Evolutionary conservation across 192 early-diverging fungal genomes (phyloP).

Genomic region (Funneliformis geosporum): DNA sequence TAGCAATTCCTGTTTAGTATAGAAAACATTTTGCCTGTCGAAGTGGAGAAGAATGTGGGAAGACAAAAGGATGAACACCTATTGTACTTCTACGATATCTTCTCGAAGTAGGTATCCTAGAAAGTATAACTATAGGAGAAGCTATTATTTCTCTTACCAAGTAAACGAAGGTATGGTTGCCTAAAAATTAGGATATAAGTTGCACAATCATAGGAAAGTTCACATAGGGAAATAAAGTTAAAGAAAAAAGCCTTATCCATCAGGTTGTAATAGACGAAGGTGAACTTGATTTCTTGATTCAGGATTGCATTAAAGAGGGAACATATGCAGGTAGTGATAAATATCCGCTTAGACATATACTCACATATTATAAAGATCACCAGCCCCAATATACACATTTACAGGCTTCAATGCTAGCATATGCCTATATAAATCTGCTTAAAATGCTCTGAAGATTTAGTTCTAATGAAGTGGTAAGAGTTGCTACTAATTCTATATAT

Average conservation of each 20-base stretch:
- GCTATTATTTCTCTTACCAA: slow-evolving; percentile 23
- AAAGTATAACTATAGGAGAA: slow-evolving; percentile 23
- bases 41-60: slow-evolving; percentile 3
- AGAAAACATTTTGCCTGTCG: slow-evolving; percentile 1
- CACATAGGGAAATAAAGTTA: slow-evolving; percentile 5
- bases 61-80: neutral
- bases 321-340: slow-evolving; percentile 18
- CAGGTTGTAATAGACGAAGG: slow-evolving; percentile 20
- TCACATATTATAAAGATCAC: too few relatives aligned
- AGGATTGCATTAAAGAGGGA: neutral
- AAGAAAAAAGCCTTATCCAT: neutral
- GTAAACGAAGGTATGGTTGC: slow-evolving; percentile 21
- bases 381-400: slow-evolving; percentile 18
- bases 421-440: neutral
- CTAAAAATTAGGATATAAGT: slow-evolving; percentile 21
- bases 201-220: slow-evolving; percentile 24
- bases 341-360: slow-evolving; percentile 7
- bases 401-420: too few relatives aligned
- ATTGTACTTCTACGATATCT: slow-evolving; percentile 23
- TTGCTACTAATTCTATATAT: slow-evolving; percentile 17
- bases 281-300: slow-evolving; percentile 13
- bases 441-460: slow-evolving; percentile 9
- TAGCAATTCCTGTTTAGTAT: slow-evolving; percentile 13
- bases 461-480: slow-evolving; percentile 14
- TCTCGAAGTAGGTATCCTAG: neutral